Evolutionary conservation across 352 stramenopile genomes (phyloP).

Genomic region (Pythium aristosporum): DNA sequence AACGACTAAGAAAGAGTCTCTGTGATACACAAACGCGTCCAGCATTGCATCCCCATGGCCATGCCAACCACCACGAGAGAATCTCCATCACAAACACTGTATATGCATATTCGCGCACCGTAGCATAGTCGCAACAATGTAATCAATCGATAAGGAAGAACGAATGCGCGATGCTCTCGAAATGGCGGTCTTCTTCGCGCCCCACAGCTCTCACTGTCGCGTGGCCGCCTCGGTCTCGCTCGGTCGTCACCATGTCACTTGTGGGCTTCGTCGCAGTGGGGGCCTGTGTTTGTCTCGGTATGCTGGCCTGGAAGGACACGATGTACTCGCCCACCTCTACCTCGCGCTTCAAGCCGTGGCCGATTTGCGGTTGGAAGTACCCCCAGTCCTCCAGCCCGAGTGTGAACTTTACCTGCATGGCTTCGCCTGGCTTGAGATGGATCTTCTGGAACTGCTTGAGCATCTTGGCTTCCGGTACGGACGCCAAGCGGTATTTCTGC

Average conservation of each 20-base stretch:
- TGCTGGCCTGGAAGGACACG: constrained; percentile 45
- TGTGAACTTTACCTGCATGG: constrained; percentile 42
- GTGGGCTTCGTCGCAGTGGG: no score
- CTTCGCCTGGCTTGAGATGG: constrained; percentile 31
- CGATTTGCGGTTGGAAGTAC: constrained; percentile 50
- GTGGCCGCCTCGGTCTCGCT: constrained; percentile 1
- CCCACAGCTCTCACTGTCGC: not conserved
- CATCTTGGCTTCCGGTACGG: constrained; percentile 70
- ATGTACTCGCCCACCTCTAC: constrained; percentile 52
- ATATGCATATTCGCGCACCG: no score
- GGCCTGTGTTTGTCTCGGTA: not conserved
- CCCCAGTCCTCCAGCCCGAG: constrained; percentile 48
- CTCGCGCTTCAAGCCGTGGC: constrained; percentile 36
- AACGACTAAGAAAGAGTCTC: constrained; percentile 10
- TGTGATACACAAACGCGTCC: not conserved
- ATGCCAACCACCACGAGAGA: no score
- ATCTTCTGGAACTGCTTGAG: constrained; percentile 80
- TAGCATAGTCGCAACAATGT: no score
- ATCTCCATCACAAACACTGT: no score
- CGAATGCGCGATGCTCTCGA: constrained; percentile 16
- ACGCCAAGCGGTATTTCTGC: constrained; percentile 45
- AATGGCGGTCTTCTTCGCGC: not conserved
- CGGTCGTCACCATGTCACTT: not conserved
- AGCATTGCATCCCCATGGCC: not conserved
- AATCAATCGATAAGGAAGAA: constrained; percentile 19